These are phyloP conservation scores for Sutorius australiensis DNA, from an alignment of 768 basidiomycete genomes.

Conservation along the genomic window DNA sequence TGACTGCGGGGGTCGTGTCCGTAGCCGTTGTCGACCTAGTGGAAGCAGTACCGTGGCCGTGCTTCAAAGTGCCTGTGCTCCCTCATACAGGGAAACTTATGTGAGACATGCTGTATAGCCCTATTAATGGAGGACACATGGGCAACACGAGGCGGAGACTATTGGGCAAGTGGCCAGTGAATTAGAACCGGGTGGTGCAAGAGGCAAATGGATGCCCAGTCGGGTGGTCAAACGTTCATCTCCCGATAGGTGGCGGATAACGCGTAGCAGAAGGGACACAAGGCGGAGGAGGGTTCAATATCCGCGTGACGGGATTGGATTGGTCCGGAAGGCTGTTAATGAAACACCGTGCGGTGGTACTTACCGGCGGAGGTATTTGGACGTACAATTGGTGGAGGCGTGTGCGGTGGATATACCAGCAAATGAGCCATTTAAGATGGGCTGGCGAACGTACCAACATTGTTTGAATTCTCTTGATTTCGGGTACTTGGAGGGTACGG, in stretches of 20 bases:
- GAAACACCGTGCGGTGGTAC: neutral
- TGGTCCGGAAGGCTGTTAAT: neutral
- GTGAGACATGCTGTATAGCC: conserved; percentile 10
- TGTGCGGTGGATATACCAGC: neutral
- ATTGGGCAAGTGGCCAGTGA: neutral
- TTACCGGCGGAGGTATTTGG: conserved; percentile 3
- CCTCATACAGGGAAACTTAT: conserved; percentile 10
- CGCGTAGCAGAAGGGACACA: neutral
- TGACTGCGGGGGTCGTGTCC: neutral
- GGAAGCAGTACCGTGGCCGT: neutral
- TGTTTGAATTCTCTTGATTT: neutral
- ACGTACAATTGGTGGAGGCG: neutral
- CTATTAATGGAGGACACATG: conserved; percentile 10
- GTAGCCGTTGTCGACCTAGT: neutral
- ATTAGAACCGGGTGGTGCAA: neutral
- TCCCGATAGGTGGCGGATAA: neutral
- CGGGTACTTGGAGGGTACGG: neutral
- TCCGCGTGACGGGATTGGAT: neutral
- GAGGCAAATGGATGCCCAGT: neutral
- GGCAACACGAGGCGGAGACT: conserved; percentile 21
- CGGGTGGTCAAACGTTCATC: neutral
- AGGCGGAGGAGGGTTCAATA: neutral
- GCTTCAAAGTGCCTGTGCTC: conserved; percentile 3
- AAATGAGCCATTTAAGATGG: neutral
- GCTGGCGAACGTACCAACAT: neutral